Evolutionary conservation across 257 asterid species (phyloP).

Genomic region (Euphrasia confusa): DNA sequence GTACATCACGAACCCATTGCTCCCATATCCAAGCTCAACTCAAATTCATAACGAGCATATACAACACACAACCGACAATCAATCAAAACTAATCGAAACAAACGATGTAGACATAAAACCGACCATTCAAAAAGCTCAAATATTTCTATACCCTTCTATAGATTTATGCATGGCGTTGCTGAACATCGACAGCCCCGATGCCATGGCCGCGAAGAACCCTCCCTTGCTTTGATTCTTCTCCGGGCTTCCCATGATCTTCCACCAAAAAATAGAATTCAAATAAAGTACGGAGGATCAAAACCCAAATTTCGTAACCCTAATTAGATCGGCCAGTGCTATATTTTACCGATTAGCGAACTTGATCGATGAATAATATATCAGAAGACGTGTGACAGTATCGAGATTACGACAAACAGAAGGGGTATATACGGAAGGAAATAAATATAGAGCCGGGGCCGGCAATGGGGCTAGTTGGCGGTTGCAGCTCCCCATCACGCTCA

Average conservation of each 20-base stretch:
- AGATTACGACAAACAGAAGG: background rate
- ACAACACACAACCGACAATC: background rate
- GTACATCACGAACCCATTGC: slow-evolving; percentile 15
- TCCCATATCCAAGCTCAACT: slow-evolving; percentile 21
- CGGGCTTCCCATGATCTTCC: slow-evolving; percentile 44
- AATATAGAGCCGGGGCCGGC: background rate
- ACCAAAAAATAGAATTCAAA: slow-evolving; percentile 20
- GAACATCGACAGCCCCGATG: slow-evolving; percentile 57
- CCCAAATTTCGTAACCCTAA: slow-evolving; percentile 30
- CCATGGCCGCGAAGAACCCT: slow-evolving; percentile 66
- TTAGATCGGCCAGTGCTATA: slow-evolving; percentile 25
- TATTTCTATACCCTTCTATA: slow-evolving; percentile 54
- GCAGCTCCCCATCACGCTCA: background rate
- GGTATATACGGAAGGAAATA: background rate
- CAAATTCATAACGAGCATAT: slow-evolving; percentile 6
- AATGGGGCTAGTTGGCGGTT: background rate
- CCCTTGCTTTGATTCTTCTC: slow-evolving; percentile 45
- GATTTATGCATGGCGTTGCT: slow-evolving; percentile 66
- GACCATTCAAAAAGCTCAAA: background rate
- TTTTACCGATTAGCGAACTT: background rate
- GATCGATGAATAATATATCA: background rate
- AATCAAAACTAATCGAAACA: background rate
- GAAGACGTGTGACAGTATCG: background rate
- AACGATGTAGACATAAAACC: background rate
- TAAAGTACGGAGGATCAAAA: background rate